Evolutionary conservation across 169 alveolate genomes (phyloP).

Genomic region (Eimeria praecox): DNA sequence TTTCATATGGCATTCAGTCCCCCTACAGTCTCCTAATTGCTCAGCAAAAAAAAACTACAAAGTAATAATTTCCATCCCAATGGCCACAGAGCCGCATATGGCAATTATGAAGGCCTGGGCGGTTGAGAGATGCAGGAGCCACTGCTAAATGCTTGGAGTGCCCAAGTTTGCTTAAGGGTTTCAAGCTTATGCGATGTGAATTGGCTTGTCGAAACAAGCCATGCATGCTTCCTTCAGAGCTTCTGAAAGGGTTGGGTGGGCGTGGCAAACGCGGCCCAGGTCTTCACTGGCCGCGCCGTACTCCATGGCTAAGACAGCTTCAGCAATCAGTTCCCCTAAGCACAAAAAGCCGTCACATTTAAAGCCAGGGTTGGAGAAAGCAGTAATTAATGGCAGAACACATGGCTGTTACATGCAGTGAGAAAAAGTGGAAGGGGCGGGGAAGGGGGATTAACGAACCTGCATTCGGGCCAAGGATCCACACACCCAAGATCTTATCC

Average conservation of each 20-base stretch:
- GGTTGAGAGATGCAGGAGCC: background rate
- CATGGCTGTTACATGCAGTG: background rate
- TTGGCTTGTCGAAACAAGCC: constrained; percentile 96
- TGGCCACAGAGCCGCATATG: background rate
- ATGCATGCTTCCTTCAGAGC: constrained; percentile 97
- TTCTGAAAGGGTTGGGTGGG: constrained; percentile 99
- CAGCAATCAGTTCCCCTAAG: constrained; percentile 96
- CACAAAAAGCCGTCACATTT: background rate
- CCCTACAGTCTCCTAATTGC: background rate
- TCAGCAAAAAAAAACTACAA: background rate
- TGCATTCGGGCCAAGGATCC: constrained; percentile 98
- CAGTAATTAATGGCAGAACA: background rate
- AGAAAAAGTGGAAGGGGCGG: background rate
- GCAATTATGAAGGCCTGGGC: background rate
- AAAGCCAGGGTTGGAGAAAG: no score
- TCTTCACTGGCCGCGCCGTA: constrained; percentile 98
- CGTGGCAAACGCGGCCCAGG: constrained; percentile 97
- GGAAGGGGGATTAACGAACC: background rate
- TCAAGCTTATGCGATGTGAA: constrained; percentile 88
- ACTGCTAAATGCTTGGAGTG: background rate
- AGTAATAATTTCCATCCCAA: background rate
- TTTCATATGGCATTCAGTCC: background rate
- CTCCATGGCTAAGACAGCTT: constrained; percentile 95
- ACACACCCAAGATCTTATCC: constrained; percentile 98
- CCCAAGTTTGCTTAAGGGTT: background rate